Conservation (phyloP, 805 yeast genomes). For the Saccharomycopsis fermentans region DNA sequence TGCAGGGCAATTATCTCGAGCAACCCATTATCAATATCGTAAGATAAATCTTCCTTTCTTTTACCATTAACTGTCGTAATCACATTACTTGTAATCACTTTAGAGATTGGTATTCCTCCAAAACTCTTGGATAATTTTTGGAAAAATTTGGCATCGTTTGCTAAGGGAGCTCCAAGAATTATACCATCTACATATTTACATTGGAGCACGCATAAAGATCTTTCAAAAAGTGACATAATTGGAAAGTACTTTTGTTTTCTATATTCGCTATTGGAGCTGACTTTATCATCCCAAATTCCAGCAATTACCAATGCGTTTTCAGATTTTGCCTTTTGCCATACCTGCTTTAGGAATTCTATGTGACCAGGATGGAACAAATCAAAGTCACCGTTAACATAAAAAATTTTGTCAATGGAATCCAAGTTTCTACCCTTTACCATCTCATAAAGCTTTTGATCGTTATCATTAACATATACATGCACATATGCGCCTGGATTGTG, state of each 20-base stretch:
- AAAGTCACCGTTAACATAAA: constrained; percentile 74
- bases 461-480: constrained; percentile 29
- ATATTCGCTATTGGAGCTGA: constrained; percentile 31
- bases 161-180: constrained; percentile 58
- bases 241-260: constrained; percentile 61
- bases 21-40: constrained; percentile 27
- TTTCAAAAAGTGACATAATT: constrained; percentile 79
- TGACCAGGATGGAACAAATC: constrained; percentile 94
- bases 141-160: constrained; percentile 35
- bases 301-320: constrained; percentile 44
- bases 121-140: constrained; percentile 24
- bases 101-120: constrained; percentile 27
- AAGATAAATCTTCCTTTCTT: constrained; percentile 29
- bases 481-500: constrained; percentile 48
- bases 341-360: constrained; percentile 54
- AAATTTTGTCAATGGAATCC: constrained; percentile 17
- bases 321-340: constrained; percentile 31
- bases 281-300: constrained; percentile 55
- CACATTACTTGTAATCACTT: constrained; percentile 54
- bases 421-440: constrained; percentile 11
- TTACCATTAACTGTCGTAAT: constrained; percentile 8
- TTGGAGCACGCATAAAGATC: constrained; percentile 80
- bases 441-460: constrained; percentile 6
- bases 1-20: constrained; percentile 40
- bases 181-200: constrained; percentile 77